Evolutionary conservation across 345 rosid species (phyloP).

Genomic region (Corchorus capsularis): DNA sequence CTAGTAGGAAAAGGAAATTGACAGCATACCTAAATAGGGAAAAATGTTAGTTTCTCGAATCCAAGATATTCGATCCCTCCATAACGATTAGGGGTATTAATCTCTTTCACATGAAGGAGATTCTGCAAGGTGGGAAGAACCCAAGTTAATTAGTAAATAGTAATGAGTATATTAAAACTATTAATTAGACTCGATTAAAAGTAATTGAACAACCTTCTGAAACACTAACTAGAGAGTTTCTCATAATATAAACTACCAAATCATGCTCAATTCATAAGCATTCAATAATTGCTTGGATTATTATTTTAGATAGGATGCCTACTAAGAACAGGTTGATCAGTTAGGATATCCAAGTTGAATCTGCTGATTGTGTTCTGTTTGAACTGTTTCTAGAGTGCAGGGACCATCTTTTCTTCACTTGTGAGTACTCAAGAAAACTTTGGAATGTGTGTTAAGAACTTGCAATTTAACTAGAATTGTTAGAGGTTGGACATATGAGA

Average conservation of each 20-base stretch:
- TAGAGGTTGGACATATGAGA: too few relatives aligned
- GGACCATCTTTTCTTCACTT: too few relatives aligned
- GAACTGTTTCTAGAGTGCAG: too few relatives aligned
- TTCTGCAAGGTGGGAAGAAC: conserved; percentile 48
- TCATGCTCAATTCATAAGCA: background rate
- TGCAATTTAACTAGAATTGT: too few relatives aligned
- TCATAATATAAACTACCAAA: background rate
- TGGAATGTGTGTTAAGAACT: too few relatives aligned
- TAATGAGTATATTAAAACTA: background rate
- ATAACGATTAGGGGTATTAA: conserved; percentile 72
- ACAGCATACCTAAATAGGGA: conserved; percentile 79
- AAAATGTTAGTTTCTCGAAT: conserved; percentile 84
- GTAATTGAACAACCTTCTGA: background rate
- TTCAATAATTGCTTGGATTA: too few relatives aligned
- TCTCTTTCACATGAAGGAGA: conserved; percentile 71
- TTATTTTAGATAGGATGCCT: too few relatives aligned
- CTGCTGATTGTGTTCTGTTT: too few relatives aligned
- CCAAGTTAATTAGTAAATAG: background rate
- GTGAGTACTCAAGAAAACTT: too few relatives aligned
- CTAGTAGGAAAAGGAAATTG: background rate
- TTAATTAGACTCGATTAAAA: background rate
- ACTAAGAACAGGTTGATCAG: too few relatives aligned
- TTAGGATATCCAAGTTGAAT: too few relatives aligned
- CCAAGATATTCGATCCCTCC: conserved; percentile 83
- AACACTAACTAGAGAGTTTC: background rate